Base-by-base conservation (phyloP, 345 rosid species). In the Lumnitzera racemosa region DNA sequence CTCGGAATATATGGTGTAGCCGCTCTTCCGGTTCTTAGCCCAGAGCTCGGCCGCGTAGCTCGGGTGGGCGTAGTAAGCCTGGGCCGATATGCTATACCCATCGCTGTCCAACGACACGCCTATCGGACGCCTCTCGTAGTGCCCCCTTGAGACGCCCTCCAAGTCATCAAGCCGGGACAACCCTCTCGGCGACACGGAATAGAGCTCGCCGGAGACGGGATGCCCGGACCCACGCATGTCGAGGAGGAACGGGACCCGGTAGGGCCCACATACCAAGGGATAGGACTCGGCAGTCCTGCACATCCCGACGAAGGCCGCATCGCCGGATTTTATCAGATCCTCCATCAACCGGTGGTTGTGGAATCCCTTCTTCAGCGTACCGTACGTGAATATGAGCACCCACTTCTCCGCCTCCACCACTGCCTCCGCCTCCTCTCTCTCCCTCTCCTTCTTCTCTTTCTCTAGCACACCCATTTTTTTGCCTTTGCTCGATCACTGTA, bases 231-330 rank as follows among this genome's bases (percentile, higher is more conserved):
- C 90, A 13, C 88, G 87, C 41, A 87, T 67, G 70, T 90, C 73
- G 67, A 90, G 84, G 68, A 90, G 96, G 77, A 90, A 90, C 13
- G 96, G 96, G 27, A 90, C 96, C 5, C 79, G 55, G 70, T 81
- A 90, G 0, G 96, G 96, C 50, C 96, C 96, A 68, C 96, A 90
- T 3, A 90, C 96, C 23, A 90, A 86, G 2, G 96, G 96, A 57
- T 73, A 83, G 0, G 47, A 64, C 6, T 78, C 79, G 0, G 50
- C 15, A 54, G 95, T 87, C 15, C 70, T 69, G 60, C 60, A 81
- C 15, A 71, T 55, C 43, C 96, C 95, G 51, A 70, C 75, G 80
- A 83, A 87, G 4, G 72, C 61, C 3, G 95, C 90, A 74, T 90
- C 95, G 0, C 95, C 88, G 6, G 86, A 63, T 36, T 69, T 76